These are phyloP conservation scores for Somion occarium DNA, from an alignment of 1,284 basidiomycete species.

Conservation along the genomic window DNA sequence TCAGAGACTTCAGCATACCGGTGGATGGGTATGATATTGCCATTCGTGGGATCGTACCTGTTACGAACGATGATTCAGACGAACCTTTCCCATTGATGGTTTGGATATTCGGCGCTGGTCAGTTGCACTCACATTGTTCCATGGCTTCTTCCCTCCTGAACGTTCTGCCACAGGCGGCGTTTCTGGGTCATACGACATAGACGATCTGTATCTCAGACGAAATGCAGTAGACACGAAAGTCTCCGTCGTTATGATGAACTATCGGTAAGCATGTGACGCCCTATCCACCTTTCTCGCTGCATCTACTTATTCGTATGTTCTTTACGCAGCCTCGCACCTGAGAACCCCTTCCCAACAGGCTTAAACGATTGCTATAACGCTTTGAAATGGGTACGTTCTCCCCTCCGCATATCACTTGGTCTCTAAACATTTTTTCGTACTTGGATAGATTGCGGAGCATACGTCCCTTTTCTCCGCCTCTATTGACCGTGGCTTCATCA, in stretches of 20 bases:
- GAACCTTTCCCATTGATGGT: constrained; percentile 2
- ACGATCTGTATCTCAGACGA: constrained; percentile 10
- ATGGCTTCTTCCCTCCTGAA: constrained; percentile 1
- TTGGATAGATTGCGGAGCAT: too few relatives aligned
- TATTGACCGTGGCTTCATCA: constrained; percentile 16
- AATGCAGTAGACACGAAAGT: constrained; percentile 14
- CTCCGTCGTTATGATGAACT: constrained; percentile 17
- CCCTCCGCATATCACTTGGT: too few relatives aligned
- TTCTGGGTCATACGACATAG: too few relatives aligned
- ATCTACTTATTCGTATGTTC: neutral
- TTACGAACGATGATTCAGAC: neutral
- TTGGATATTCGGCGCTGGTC: constrained; percentile 4
- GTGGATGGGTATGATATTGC: neutral
- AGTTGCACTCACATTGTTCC: neutral
- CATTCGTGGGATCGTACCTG: neutral
- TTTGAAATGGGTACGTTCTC: constrained; percentile 27
- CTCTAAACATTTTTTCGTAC: neutral
- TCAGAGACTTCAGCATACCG: neutral
- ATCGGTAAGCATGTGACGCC: constrained; percentile 12
- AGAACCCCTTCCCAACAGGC: constrained; percentile 33
- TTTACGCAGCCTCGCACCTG: constrained; percentile 30
- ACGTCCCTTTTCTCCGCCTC: constrained; percentile 8
- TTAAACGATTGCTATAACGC: constrained; percentile 33
- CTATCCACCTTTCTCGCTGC: too few relatives aligned
- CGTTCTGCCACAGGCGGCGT: constrained; percentile 10